A percentile compares a stretch with the other conserved stretches of the same genome.
Conservation (phyloP, 1,139 yeast species). For the Blastobotrys illinoisensis region DNA sequence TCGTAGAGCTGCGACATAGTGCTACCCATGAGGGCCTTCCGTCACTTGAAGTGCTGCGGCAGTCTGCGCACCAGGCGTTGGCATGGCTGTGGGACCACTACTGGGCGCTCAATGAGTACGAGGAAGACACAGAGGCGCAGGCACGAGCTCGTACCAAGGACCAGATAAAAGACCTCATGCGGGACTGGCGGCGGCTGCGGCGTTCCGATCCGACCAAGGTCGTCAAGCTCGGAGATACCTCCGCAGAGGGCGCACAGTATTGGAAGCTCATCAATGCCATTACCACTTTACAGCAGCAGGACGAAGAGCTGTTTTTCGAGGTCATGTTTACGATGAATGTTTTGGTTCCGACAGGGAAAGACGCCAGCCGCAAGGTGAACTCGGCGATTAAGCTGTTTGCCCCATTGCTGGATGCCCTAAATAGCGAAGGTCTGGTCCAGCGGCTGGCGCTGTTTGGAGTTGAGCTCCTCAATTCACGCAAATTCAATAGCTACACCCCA, state of each 20-base stretch:
- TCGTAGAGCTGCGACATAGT: conserved; percentile 86
- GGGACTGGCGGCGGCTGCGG: conserved; percentile 40
- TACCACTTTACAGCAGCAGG: conserved; percentile 10
- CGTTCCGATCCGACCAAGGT: conserved; percentile 41
- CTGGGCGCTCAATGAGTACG: conserved; percentile 51
- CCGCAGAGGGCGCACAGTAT: conserved; percentile 18
- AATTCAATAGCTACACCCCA: conserved; percentile 1
- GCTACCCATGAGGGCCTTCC: conserved; percentile 91
- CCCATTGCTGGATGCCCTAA: conserved; percentile 21
- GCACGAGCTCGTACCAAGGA: conserved; percentile 17
- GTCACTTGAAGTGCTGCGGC: conserved; percentile 57
- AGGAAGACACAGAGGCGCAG: conserved; percentile 18
- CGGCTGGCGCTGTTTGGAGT: conserved; percentile 16
- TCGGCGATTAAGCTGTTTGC: conserved; percentile 19
- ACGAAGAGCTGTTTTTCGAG: conserved; percentile 21
- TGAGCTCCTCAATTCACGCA: conserved; percentile 13
- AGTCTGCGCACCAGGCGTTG: conserved; percentile 54
- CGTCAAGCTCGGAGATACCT: conserved; percentile 23
- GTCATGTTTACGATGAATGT: conserved; percentile 28
- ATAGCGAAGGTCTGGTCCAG: conserved; percentile 17
- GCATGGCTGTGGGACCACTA: conserved; percentile 71
- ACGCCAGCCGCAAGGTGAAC: conserved; percentile 12
- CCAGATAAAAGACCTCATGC: conserved; percentile 28
- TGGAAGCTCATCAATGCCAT: conserved; percentile 19
- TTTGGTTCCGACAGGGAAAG: conserved; percentile 24